Percentiles rank a stretch among this genome's conserved stretches.
These are phyloP conservation scores for Hyphodiscus sp. DNA, from an alignment of 2,329 filamentous ascomycete species.

Conservation along the genomic window DNA sequence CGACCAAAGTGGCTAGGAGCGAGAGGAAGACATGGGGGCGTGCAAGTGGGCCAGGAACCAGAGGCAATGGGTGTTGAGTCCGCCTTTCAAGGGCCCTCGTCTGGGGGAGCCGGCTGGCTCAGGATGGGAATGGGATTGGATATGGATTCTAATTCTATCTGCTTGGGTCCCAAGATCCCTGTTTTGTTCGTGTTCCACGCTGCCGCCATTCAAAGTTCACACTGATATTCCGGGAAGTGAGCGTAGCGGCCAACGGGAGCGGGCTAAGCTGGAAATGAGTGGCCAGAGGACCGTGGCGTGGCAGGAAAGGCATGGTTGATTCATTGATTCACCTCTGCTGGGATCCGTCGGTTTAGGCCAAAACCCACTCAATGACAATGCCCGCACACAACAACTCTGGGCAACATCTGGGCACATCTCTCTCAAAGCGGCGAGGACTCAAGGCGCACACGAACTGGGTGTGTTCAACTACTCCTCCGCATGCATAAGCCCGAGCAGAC, in stretches of 20 bases:
- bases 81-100: not conserved
- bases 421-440: not conserved
- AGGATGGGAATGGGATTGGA: not conserved
- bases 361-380: not conserved
- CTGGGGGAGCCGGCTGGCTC: not conserved
- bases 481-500: not conserved
- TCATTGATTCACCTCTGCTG: not conserved
- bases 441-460: not conserved
- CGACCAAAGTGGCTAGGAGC: constrained; percentile 22
- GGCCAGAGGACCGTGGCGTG: not conserved
- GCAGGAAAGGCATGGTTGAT: not conserved
- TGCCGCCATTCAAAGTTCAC: not conserved
- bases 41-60: constrained; percentile 24
- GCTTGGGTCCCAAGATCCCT: not conserved
- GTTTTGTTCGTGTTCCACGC: not conserved
- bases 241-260: not conserved
- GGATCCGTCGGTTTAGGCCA: not conserved
- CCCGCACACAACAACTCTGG: no score
- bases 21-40: constrained; percentile 13
- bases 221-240: not conserved
- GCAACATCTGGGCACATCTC: not conserved
- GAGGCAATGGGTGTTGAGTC: constrained; percentile 5
- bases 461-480: not conserved
- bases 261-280: not conserved
- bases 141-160: not conserved